These are phyloP conservation scores for Eudorina sp. DNA, from an alignment of 139 green algal genomes.

Conservation along the genomic window DNA sequence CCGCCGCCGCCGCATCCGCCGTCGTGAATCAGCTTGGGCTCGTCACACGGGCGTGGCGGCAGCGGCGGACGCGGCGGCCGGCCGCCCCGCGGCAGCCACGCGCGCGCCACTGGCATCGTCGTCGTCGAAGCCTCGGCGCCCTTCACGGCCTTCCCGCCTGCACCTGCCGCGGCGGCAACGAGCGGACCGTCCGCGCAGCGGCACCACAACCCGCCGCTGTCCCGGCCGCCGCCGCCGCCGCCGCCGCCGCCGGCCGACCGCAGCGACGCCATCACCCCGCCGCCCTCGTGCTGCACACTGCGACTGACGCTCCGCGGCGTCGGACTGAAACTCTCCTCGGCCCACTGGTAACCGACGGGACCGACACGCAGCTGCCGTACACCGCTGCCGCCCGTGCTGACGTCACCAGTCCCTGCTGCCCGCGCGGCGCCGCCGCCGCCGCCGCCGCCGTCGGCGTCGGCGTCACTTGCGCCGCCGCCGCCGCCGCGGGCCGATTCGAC, in stretches of 20 bases:
- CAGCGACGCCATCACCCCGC: not conserved
- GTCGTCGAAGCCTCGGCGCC: not conserved
- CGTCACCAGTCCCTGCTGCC: no score
- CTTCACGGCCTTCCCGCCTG: not conserved
- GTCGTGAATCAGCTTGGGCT: not conserved
- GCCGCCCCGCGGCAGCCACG: not conserved
- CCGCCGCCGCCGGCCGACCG: not conserved
- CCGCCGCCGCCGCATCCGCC: not conserved
- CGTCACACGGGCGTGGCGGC: not conserved
- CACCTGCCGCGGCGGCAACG: not conserved
- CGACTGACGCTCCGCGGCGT: conserved; percentile 3
- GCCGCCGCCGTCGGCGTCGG: not conserved
- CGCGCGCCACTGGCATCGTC: not conserved
- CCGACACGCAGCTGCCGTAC: conserved; percentile 21
- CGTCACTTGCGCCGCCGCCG: not conserved
- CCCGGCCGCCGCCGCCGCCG: not conserved
- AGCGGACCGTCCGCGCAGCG: not conserved
- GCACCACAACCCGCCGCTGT: conserved; percentile 25
- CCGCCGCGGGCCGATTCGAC: not conserved
- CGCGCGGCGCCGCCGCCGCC: not conserved
- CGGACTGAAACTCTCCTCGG: conserved; percentile 37
- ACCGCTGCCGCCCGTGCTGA: no score
- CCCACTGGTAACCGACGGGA: conserved; percentile 7
- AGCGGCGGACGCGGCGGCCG: not conserved
- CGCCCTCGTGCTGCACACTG: not conserved